phyloP scores from a whole-genome alignment of 1,139 yeast genomes.

The Pichia sp. region DNA sequence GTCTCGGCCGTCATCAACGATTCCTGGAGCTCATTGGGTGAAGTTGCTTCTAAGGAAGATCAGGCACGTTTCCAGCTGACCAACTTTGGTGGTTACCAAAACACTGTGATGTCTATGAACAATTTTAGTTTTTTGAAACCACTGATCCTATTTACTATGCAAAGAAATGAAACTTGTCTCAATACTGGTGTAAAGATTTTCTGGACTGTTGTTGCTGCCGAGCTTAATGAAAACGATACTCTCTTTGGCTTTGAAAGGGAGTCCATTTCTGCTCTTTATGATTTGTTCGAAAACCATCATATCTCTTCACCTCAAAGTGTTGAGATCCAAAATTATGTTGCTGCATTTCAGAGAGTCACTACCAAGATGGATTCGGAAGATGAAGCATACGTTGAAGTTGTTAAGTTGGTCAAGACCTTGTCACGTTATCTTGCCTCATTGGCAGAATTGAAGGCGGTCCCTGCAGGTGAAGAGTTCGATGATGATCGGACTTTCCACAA shows the following conservation, averaged over 20 bases:
- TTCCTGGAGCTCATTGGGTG: conserved; percentile 71
- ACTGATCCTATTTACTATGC: conserved; percentile 62
- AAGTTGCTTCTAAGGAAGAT: conserved; percentile 59
- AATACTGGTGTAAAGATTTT: conserved; percentile 59
- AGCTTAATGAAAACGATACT: conserved; percentile 44
- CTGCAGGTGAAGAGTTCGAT: conserved; percentile 76
- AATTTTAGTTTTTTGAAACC: conserved; percentile 57
- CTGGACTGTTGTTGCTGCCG: conserved; percentile 67
- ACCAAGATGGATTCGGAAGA: conserved; percentile 60
- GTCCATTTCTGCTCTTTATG: conserved; percentile 55
- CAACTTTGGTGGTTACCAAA: conserved; percentile 68
- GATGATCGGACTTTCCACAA: conserved; percentile 82
- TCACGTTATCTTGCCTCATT: conserved; percentile 59
- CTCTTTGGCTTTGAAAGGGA: conserved; percentile 59
- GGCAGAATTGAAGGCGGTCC: conserved; percentile 65
- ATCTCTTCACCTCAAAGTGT: conserved; percentile 44
- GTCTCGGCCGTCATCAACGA: conserved; percentile 49
- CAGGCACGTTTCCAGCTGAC: conserved; percentile 52
- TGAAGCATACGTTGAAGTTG: conserved; percentile 49
- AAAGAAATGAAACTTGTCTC: conserved; percentile 57
- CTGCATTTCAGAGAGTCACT: conserved; percentile 35
- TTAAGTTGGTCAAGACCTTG: conserved; percentile 48
- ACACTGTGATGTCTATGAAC: conserved; percentile 46
- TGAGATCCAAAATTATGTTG: conserved; percentile 51
- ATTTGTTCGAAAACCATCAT: conserved; percentile 49